Conservation (phyloP, 2,329 filamentous ascomycete species). For the Pseudocercospora vitis region DNA sequence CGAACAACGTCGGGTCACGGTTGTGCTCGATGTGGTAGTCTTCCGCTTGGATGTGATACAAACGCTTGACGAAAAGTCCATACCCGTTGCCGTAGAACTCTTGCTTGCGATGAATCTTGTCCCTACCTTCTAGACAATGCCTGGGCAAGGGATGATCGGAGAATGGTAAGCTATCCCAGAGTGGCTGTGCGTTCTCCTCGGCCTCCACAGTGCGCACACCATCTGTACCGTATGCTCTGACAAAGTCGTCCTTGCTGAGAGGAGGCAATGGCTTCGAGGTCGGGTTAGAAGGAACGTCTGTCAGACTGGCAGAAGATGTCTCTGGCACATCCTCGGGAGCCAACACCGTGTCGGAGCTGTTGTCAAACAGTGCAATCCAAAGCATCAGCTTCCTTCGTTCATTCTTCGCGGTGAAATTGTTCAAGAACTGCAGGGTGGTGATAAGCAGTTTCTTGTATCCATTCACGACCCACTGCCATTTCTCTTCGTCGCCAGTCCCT, state of each 20-base stretch:
- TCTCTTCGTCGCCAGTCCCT: slow-evolving; percentile 61
- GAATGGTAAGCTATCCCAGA: slow-evolving; percentile 29
- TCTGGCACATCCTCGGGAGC: slow-evolving; percentile 32
- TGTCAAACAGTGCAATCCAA: slow-evolving; percentile 64
- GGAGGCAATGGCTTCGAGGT: slow-evolving; percentile 31
- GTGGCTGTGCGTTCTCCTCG: slow-evolving; percentile 24
- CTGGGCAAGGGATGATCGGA: slow-evolving; percentile 26
- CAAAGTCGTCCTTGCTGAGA: slow-evolving; percentile 30
- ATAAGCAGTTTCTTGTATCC: slow-evolving; percentile 66
- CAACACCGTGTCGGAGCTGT: slow-evolving; percentile 36
- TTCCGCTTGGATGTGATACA: slow-evolving; percentile 25
- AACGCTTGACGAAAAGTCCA: slow-evolving; percentile 32
- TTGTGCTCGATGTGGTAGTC: slow-evolving; percentile 30
- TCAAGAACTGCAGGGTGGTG: slow-evolving; percentile 65
- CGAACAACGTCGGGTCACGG: slow-evolving; percentile 31
- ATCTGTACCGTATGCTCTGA: slow-evolving; percentile 35
- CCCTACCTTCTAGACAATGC: slow-evolving; percentile 25
- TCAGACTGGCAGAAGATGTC: slow-evolving; percentile 30
- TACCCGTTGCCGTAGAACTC: slow-evolving; percentile 33
- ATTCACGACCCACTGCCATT: slow-evolving; percentile 65
- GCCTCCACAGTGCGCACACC: slow-evolving; percentile 23
- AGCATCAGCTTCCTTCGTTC: slow-evolving; percentile 65
- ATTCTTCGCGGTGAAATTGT: slow-evolving; percentile 66
- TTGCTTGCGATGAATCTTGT: slow-evolving; percentile 14
- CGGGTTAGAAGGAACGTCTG: slow-evolving; percentile 33